Evolutionary conservation across 2,329 filamentous ascomycete species (phyloP).

Genomic region (Gnomoniopsis smithogilvyi): DNA sequence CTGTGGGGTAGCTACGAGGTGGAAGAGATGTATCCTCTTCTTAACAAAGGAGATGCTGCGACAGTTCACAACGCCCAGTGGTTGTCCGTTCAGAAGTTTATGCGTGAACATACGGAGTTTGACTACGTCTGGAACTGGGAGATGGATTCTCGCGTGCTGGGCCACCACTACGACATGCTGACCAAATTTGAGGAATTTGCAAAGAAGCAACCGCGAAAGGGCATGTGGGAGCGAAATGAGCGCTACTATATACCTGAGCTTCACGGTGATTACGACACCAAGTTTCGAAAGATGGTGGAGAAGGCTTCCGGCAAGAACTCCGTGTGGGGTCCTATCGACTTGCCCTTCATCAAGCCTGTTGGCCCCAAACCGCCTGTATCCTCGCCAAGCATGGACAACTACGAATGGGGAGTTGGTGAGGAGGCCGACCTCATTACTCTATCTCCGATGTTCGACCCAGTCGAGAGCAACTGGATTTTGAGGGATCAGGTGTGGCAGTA

Average conservation of each 20-base stretch:
- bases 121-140: constrained; percentile 88
- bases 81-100: constrained; percentile 73
- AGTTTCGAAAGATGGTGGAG: constrained; percentile 65
- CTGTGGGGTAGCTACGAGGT: constrained; percentile 76
- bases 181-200: constrained; percentile 62
- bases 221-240: constrained; percentile 70
- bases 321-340: constrained; percentile 63
- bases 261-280: constrained; percentile 64
- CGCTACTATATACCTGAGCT: constrained; percentile 69
- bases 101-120: constrained; percentile 72
- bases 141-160: constrained; percentile 75
- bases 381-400: constrained; percentile 61
- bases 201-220: constrained; percentile 65
- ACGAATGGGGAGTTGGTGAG: constrained; percentile 73
- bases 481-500: constrained; percentile 67
- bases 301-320: constrained; percentile 45
- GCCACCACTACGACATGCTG: constrained; percentile 78
- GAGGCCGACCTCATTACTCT: constrained; percentile 72
- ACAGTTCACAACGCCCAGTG: constrained; percentile 62
- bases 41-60: constrained; percentile 52
- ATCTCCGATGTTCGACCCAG: constrained; percentile 75
- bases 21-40: constrained; percentile 70
- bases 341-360: constrained; percentile 58
- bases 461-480: constrained; percentile 71
- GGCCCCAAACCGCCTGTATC: constrained; percentile 61